Evolutionary conservation across 2,329 filamentous ascomycete genomes (phyloP), one percentile per base, ranked within the genome.

Genomic region (Diaporthe sp.): DNA sequence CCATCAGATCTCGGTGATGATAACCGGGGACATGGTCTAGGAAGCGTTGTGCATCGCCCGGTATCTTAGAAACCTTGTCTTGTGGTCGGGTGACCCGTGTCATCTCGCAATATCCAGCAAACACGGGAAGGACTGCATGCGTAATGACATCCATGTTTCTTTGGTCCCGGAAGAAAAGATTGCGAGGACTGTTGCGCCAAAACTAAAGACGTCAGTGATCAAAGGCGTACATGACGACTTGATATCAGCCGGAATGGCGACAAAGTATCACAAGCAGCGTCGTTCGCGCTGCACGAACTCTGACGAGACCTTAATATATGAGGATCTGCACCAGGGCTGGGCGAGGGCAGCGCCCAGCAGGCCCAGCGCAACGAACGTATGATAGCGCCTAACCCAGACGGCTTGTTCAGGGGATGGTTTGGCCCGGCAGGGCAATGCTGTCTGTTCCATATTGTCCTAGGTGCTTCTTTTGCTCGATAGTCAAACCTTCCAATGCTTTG

Each of bases 311-410:
- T 10, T 40, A 22, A 54, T 54, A 54, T 67, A 68, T 40, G 64
- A 68, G 13, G 64, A 68, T 68, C 64, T 68, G 64, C 64, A 68
- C 47, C n/a, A 4, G 47, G 64, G 64, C 33, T 40, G 15, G 45
- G 47, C 60, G n/a, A 54, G 30, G 22, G 45, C 22, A 30, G 64
- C 64, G 47, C 64, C 64, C 47, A 68, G 45, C 30, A 67, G 45
- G 45, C 25, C 64, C 64, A 67, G 30, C 30, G 64, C 64, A 28
- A 19, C 47, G 64, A 25, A 68, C 30, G 30, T 25, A 40, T 54
- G 33, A 19, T 68, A 22, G 64, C 33, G 64, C 25, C n/a, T 40
- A 19, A 38, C 64, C 45, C 54, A 54, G 47, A 7, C 64, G 45
- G 33, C 30, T 68, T 40, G 9, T 54, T 13, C n/a, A 40, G 64